Evolutionary conservation across 2,329 filamentous ascomycete genomes (phyloP).

Genomic region (Cryphonectria naterciae): DNA sequence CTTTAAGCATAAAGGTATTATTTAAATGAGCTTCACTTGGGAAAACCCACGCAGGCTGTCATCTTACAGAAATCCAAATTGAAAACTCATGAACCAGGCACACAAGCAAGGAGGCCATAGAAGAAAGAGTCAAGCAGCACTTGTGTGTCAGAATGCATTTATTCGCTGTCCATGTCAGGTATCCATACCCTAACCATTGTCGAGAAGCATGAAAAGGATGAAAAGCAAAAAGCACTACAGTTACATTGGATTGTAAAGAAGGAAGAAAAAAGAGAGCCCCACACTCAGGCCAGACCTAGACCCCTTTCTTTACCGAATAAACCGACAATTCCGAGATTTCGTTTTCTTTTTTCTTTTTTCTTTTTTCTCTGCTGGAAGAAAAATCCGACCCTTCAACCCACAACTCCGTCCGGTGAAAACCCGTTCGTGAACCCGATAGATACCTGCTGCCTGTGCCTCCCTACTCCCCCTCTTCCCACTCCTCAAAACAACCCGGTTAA

Average conservation of each 20-base stretch:
- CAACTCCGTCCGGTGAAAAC: slow-evolving; percentile 26
- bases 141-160: slow-evolving; percentile 20
- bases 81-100: neutral
- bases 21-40: neutral
- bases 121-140: neutral
- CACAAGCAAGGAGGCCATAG: neutral
- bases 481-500: neutral
- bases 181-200: slow-evolving; percentile 19
- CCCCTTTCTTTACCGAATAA: neutral
- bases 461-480: neutral
- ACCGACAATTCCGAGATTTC: neutral
- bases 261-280: neutral
- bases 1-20: neutral
- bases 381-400: slow-evolving; percentile 3
- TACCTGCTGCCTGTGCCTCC: neutral
- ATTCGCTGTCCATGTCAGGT: slow-evolving; percentile 27
- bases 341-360: neutral
- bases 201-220: slow-evolving; percentile 17
- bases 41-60: neutral
- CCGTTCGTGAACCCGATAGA: slow-evolving; percentile 20
- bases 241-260: slow-evolving; percentile 20
- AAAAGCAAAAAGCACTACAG: slow-evolving; percentile 23
- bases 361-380: neutral
- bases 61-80: neutral
- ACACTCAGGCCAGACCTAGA: neutral